These are phyloP conservation scores for Discostella stelligeroides DNA, from an alignment of 108 stramenopile species.

Conservation along the genomic window DNA sequence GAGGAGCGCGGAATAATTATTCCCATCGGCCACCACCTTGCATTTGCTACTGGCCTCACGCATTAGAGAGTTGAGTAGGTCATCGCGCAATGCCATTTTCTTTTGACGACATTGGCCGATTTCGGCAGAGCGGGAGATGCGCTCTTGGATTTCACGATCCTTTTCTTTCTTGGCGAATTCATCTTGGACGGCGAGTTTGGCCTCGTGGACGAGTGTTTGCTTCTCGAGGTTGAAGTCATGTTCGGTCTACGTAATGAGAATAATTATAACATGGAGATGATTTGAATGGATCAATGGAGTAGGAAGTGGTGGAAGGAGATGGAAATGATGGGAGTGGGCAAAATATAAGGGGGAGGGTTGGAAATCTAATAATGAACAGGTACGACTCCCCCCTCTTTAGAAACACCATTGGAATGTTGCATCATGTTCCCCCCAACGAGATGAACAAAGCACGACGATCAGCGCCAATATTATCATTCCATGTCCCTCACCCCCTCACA, in stretches of 20 bases:
- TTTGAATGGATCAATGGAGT: neutral
- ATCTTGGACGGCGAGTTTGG: conserved; percentile 95
- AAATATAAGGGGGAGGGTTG: too few relatives aligned
- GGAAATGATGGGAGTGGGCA: neutral
- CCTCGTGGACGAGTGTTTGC: conserved; percentile 98
- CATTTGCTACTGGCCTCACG: conserved; percentile 77
- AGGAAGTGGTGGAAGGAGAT: neutral
- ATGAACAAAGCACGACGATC: too few relatives aligned
- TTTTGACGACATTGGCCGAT: conserved; percentile 95
- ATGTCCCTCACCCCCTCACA: too few relatives aligned
- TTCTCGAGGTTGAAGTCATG: conserved; percentile 99
- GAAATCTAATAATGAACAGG: too few relatives aligned
- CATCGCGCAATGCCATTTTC: conserved; percentile 97
- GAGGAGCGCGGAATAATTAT: conserved; percentile 92
- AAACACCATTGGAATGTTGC: too few relatives aligned
- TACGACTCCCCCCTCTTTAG: too few relatives aligned
- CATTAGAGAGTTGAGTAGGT: conserved; percentile 82
- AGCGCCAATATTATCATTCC: too few relatives aligned
- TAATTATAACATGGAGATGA: too few relatives aligned
- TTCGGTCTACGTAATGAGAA: too few relatives aligned
- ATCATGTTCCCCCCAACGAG: too few relatives aligned
- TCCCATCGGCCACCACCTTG: conserved; percentile 78
- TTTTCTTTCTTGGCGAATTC: conserved; percentile 98
- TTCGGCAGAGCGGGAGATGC: conserved; percentile 92
- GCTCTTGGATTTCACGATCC: conserved; percentile 92